Base-by-base conservation (phyloP, 176 grass and related monocot species). In the Carex cristatella region DNA sequence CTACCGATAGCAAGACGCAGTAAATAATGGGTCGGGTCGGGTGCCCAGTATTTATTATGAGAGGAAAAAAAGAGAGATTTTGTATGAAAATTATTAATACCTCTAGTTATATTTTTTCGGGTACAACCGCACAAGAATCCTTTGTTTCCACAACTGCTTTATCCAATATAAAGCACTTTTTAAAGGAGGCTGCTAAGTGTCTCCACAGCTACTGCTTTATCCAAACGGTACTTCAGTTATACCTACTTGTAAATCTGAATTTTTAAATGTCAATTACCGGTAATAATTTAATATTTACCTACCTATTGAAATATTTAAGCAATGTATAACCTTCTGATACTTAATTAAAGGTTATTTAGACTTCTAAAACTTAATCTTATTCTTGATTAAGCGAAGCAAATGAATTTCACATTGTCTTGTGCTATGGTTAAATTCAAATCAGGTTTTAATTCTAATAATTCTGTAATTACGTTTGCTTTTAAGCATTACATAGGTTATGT, bases 1-100 rank as follows among this genome's bases (percentile, higher is more conserved):
- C 80, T 55, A 84, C 7, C 53, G 70, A 87, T 84, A 46, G 31
- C 46, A 83, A 37, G 83, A 57, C 54, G 33, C 69, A 85, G 83
- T 85, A 85, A 85, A 85, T 85, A 56, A 85, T 78, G 83, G 68
- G 51, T 61, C 63, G 31, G 42, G 13, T 57, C 54, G 54, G 38
- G 63, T 82, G 30, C 65, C 42, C n/a, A n/a, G 19, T 83, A 61
- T 81, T 81, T 83, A 61, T 81, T 81, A 55, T 30, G 10, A 32
- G n/a, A 69, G 64, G 1, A 62, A 81, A 79, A 33, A 4, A 9
- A 58, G 53, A 69, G 31, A 38, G 8, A 60, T 59, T 44, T 80
- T 23, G 14, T 59, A 59, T 33, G n/a, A 58, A 60, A 80, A 31
- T 18, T 80, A 40, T 42, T 32, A 58, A 32, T 46, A 80, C 33